A percentile compares a stretch with the other conserved stretches of the same genome.
Evolutionary conservation across 2,329 filamentous ascomycete genomes (phyloP).

Genomic region (Talaromyces marneffei): DNA sequence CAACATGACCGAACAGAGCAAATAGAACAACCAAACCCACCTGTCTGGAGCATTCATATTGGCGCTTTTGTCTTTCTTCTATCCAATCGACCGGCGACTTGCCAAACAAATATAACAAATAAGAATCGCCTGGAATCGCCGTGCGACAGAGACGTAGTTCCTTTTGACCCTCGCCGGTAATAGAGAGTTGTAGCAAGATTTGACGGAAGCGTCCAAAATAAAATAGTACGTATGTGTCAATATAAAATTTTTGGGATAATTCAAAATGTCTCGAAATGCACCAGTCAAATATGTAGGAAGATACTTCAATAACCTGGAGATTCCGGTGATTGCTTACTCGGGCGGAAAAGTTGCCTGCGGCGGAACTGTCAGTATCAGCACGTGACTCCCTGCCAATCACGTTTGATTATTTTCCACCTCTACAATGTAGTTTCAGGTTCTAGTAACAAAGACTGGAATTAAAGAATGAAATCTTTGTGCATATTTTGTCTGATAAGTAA

Average conservation of each 20-base stretch:
- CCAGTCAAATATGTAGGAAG: neutral
- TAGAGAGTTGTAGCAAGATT: neutral
- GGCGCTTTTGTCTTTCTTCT: neutral
- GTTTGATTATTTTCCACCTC: neutral
- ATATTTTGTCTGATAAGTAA: neutral
- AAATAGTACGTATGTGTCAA: neutral
- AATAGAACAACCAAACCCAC: conserved; percentile 7
- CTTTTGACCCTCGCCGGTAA: neutral
- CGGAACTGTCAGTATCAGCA: neutral
- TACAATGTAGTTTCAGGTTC: neutral
- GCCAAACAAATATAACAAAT: neutral
- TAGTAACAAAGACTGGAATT: neutral
- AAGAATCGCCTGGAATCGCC: neutral
- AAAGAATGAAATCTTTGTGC: neutral
- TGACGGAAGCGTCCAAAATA: neutral
- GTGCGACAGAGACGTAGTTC: neutral
- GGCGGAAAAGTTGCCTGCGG: neutral
- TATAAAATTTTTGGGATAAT: neutral
- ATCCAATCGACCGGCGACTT: neutral
- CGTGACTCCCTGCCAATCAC: conserved; percentile 7
- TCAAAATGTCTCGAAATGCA: neutral
- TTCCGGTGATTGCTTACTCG: neutral
- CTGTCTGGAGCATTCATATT: conserved; percentile 18
- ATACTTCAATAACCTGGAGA: neutral
- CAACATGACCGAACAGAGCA: neutral